Conservation (phyloP, 1,139 yeast species). For the Sugiyamaella grinbergsii region DNA sequence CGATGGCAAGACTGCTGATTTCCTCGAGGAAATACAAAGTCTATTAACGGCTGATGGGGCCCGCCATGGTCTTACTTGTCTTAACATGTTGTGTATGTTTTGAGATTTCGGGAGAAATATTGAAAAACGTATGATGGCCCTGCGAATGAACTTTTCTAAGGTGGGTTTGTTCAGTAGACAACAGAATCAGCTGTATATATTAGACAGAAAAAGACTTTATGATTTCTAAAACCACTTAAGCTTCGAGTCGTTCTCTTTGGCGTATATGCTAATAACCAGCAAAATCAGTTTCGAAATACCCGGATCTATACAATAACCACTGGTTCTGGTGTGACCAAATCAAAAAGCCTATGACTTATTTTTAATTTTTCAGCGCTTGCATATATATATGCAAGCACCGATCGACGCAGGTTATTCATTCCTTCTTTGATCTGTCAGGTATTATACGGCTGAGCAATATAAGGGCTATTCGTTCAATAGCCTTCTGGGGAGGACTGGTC, state of each 20-base stretch:
- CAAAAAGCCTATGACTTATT: slow-evolving; percentile 11
- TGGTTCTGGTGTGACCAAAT: slow-evolving; percentile 9
- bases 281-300: background rate
- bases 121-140: too few relatives aligned
- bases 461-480: too few relatives aligned
- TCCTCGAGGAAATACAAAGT: background rate
- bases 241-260: too few relatives aligned
- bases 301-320: background rate
- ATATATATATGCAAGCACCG: slow-evolving; percentile 5
- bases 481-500: too few relatives aligned
- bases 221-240: too few relatives aligned
- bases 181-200: too few relatives aligned
- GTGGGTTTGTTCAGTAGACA: too few relatives aligned
- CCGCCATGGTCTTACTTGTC: slow-evolving; percentile 15
- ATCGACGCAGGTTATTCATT: slow-evolving; percentile 4
- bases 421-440: background rate
- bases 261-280: background rate
- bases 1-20: background rate
- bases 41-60: slow-evolving; percentile 3
- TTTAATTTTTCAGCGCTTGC: slow-evolving; percentile 14
- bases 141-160: too few relatives aligned
- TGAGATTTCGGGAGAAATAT: too few relatives aligned
- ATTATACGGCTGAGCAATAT: background rate
- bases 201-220: too few relatives aligned
- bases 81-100: slow-evolving; percentile 8